A percentile compares a stretch with the other conserved stretches of the same genome.
These are phyloP conservation scores for Tilletiaria anomala DNA, from an alignment of 1,284 basidiomycete species.

Conservation along the genomic window DNA sequence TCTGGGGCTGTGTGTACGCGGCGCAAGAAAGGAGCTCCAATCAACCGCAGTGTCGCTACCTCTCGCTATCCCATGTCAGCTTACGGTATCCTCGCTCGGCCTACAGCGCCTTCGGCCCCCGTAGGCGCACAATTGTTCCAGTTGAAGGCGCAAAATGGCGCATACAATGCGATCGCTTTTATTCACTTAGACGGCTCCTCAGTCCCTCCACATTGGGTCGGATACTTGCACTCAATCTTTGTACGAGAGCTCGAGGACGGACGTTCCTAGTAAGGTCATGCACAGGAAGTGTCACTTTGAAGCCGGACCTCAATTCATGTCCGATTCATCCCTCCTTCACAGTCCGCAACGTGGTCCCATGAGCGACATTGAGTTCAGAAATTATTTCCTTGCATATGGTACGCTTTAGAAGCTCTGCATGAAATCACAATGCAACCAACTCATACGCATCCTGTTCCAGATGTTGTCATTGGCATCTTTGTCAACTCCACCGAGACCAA, in stretches of 20 bases:
- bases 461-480: neutral
- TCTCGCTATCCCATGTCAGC: neutral
- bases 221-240: neutral
- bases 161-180: neutral
- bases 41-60: no score
- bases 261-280: neutral
- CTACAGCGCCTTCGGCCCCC: neutral
- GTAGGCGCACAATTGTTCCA: neutral
- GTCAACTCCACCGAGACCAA: slow-evolving; percentile 1
- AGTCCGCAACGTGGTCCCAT: neutral
- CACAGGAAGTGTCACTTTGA: neutral
- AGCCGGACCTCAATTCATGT: neutral
- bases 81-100: neutral
- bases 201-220: neutral
- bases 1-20: no score
- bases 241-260: neutral
- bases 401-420: neutral
- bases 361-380: neutral
- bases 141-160: neutral
- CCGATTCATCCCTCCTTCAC: neutral
- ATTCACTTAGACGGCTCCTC: neutral
- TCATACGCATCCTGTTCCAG: neutral
- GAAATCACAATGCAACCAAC: neutral
- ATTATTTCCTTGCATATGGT: neutral
- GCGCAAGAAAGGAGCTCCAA: no score